Conservation (phyloP, 2,329 filamentous ascomycete species). For the Penicillium sp. region DNA sequence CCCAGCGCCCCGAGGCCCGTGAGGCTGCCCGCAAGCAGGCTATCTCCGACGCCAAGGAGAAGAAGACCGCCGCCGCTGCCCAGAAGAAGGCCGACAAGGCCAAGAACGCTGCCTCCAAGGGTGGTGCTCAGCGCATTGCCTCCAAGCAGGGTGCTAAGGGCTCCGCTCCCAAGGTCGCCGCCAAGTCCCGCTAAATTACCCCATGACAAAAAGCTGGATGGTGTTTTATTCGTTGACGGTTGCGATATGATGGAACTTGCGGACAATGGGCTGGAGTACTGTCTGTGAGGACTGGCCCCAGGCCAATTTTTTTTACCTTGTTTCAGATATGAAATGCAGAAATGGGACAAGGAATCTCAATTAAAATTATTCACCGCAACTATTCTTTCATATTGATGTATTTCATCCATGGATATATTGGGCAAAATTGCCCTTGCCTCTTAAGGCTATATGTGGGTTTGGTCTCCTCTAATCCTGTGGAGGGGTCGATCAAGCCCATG, state of each 20-base stretch:
- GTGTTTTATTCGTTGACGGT: conserved; percentile 24
- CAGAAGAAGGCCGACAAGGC: conserved; percentile 99
- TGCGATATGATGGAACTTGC: conserved; percentile 30
- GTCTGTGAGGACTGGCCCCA: conserved; percentile 24
- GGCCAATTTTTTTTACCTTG: conserved; percentile 21
- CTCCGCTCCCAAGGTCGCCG: conserved; percentile 77
- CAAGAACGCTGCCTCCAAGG: conserved; percentile 81
- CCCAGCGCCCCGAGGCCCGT: conserved; percentile 92
- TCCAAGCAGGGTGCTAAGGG: conserved; percentile 99
- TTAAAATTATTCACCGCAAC: conserved; percentile 22
- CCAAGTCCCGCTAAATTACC: conserved; percentile 74
- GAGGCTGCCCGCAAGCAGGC: conserved; percentile 83
- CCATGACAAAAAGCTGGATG: conserved; percentile 27
- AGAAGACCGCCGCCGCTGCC: conserved; percentile 84
- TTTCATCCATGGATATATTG: background rate
- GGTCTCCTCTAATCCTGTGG: background rate
- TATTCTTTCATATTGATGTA: background rate
- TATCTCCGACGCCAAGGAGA: conserved; percentile 98
- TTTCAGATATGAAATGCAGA: conserved; percentile 26
- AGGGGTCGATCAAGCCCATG: background rate
- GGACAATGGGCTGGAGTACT: conserved; percentile 29
- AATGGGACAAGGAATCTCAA: conserved; percentile 28
- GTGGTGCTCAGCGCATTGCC: conserved; percentile 75
- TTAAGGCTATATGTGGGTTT: background rate
- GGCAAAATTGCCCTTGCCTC: background rate